Evolutionary conservation across 106 monocot genomes (phyloP).

Genomic region (Apostasia ramifera): DNA sequence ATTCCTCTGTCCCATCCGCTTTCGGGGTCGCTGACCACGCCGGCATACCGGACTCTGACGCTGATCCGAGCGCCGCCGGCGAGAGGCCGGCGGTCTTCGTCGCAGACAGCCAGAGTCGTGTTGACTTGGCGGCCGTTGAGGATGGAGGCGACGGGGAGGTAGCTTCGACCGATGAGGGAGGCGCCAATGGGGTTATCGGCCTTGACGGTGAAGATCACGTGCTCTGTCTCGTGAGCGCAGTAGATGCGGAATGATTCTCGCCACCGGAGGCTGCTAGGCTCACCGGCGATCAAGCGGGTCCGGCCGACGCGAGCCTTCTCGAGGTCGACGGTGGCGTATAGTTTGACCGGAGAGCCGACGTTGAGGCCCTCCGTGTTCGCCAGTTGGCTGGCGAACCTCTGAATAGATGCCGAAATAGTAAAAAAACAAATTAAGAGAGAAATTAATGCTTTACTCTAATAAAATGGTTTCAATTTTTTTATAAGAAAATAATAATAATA

Average conservation of each 20-base stretch:
- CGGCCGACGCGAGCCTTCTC: constrained; percentile 18
- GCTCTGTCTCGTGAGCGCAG: constrained; percentile 11
- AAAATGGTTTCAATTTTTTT: too few relatives aligned
- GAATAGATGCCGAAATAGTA: background rate
- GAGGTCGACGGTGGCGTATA: constrained; percentile 22
- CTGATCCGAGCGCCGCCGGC: constrained; percentile 4
- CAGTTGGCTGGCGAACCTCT: background rate
- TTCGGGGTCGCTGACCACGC: background rate
- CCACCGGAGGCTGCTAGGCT: constrained; percentile 13
- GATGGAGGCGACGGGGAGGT: constrained; percentile 1
- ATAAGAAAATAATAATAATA: too few relatives aligned
- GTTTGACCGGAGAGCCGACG: background rate
- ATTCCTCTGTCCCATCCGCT: constrained; percentile 8
- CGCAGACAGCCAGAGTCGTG: constrained; percentile 10
- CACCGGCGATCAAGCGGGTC: constrained; percentile 9
- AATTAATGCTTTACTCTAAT: too few relatives aligned
- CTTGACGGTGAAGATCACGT: constrained; percentile 23
- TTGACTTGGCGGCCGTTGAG: background rate
- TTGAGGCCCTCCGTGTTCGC: background rate
- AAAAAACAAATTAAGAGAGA: background rate
- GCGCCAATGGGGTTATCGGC: constrained; percentile 13
- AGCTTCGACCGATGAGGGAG: constrained; percentile 12
- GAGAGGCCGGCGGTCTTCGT: background rate
- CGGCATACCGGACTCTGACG: background rate
- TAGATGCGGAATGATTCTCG: constrained; percentile 21